Conservation (phyloP, 768 basidiomycete genomes). For the Termitomyces sp. region DNA sequence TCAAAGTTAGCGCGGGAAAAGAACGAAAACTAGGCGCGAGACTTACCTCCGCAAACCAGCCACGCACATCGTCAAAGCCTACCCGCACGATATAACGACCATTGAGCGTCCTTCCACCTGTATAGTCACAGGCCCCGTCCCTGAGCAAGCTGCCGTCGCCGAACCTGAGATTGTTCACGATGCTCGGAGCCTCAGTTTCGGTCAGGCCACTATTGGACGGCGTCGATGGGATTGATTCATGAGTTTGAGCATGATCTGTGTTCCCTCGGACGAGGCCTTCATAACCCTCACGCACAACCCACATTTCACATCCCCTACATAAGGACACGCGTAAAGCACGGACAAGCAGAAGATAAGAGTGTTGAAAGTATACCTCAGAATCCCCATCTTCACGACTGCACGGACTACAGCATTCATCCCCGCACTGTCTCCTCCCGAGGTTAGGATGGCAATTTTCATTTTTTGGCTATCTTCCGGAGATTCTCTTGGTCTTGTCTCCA, state of each 20-base stretch:
- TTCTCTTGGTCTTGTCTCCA: not conserved
- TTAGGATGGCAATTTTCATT: slow-evolving; percentile 93
- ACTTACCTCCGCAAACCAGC: slow-evolving; percentile 85
- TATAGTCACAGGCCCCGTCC: slow-evolving; percentile 77
- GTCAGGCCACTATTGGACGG: slow-evolving; percentile 5
- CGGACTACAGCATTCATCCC: slow-evolving; percentile 97
- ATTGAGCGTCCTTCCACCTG: slow-evolving; percentile 68
- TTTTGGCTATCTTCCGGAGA: not conserved
- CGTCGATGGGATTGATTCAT: slow-evolving; percentile 9
- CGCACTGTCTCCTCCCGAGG: slow-evolving; percentile 95
- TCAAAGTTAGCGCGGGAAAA: not conserved
- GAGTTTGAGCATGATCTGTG: slow-evolving; percentile 25
- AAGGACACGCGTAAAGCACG: not conserved
- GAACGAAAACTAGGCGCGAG: not conserved
- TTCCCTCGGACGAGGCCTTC: slow-evolving; percentile 98
- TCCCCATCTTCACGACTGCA: slow-evolving; percentile 87
- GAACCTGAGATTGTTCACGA: slow-evolving; percentile 74
- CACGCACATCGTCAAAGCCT: slow-evolving; percentile 97
- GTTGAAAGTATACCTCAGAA: slow-evolving; percentile 58
- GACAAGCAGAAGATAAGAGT: not conserved
- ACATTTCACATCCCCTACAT: slow-evolving; percentile 88
- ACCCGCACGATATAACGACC: slow-evolving; percentile 92
- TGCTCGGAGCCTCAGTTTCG: slow-evolving; percentile 15
- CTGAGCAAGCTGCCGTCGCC: slow-evolving; percentile 73
- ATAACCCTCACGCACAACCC: slow-evolving; percentile 96